These are phyloP conservation scores for Mycena pura DNA, from an alignment of 768 basidiomycete species.

Conservation along the genomic window DNA sequence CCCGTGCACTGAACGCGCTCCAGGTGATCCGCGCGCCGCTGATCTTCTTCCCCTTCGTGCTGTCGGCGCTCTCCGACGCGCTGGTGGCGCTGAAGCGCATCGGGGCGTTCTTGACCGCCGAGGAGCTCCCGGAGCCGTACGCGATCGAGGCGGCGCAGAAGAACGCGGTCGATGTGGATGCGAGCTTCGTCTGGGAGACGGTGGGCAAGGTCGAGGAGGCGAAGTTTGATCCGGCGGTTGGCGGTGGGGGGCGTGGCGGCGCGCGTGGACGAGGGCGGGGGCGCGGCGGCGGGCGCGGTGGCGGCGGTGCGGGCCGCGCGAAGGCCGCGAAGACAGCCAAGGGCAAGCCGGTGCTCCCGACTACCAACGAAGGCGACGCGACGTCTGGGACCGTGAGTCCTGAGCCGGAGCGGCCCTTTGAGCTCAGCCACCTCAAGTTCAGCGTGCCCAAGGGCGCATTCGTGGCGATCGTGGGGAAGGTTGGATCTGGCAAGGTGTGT, in stretches of 20 bases:
- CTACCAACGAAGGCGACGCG: slow-evolving; percentile 23
- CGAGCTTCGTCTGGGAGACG: slow-evolving; percentile 60
- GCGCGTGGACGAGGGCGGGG: too few relatives aligned
- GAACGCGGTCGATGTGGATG: slow-evolving; percentile 54
- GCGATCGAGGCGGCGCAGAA: slow-evolving; percentile 44
- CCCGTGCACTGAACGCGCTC: neutral
- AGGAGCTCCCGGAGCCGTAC: slow-evolving; percentile 59
- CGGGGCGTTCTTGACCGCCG: slow-evolving; percentile 54
- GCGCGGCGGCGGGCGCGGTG: neutral
- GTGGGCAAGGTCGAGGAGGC: slow-evolving; percentile 30
- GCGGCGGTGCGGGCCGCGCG: slow-evolving; percentile 14
- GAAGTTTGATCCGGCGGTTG: slow-evolving; percentile 13
- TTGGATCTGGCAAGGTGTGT: slow-evolving; percentile 73
- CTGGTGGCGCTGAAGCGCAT: slow-evolving; percentile 58
- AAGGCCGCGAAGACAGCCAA: slow-evolving; percentile 28
- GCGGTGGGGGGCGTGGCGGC: slow-evolving; percentile 13
- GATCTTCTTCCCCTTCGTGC: slow-evolving; percentile 59
- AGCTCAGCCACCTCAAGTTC: slow-evolving; percentile 53
- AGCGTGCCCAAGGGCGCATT: slow-evolving; percentile 61
- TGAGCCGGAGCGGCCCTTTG: slow-evolving; percentile 54
- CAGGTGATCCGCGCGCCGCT: slow-evolving; percentile 68
- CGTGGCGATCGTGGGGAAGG: slow-evolving; percentile 75
- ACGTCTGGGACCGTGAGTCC: slow-evolving; percentile 23
- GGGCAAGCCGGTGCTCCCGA: slow-evolving; percentile 29
- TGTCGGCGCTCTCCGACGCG: slow-evolving; percentile 55